A percentile compares a stretch with the other conserved stretches of the same genome.
Evolutionary conservation across 371 early-diverging fungal genomes (phyloP).

Genomic region (Syncephalis plumigaleata): DNA sequence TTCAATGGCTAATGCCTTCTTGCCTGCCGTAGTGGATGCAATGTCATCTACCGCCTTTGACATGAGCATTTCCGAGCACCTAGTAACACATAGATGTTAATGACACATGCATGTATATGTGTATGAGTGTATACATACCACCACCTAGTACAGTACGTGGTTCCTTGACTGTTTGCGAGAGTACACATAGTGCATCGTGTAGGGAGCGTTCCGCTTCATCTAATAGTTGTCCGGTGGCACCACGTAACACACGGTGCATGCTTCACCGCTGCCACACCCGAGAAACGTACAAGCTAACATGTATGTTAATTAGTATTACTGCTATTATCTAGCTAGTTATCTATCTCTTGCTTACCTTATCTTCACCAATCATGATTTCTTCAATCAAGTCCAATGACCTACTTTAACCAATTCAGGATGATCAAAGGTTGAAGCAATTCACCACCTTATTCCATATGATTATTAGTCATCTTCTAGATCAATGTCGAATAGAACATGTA

Average conservation of each 20-base stretch:
- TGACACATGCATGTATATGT: slow-evolving; percentile 4
- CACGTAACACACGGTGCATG: slow-evolving; percentile 98
- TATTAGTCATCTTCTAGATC: not conserved
- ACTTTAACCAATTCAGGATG: slow-evolving; percentile 88
- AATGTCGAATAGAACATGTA: too few species aligned
- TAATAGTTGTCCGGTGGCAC: slow-evolving; percentile 92
- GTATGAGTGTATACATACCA: slow-evolving; percentile 16
- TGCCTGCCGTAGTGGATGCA: slow-evolving; percentile 84
- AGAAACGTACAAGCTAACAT: slow-evolving; percentile 73
- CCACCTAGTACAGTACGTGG: slow-evolving; percentile 96
- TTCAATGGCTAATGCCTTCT: slow-evolving; percentile 94
- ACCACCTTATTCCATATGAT: slow-evolving; percentile 39
- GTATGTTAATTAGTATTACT: too few species aligned
- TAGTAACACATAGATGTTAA: not conserved
- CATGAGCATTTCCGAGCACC: slow-evolving; percentile 96
- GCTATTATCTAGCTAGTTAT: slow-evolving; percentile 3
- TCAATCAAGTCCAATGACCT: slow-evolving; percentile 94
- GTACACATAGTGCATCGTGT: slow-evolving; percentile 97
- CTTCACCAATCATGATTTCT: slow-evolving; percentile 95
- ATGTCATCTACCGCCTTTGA: slow-evolving; percentile 88
- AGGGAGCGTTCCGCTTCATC: slow-evolving; percentile 99
- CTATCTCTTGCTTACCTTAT: slow-evolving; percentile 30
- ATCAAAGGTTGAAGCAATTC: slow-evolving; percentile 99
- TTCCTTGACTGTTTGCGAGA: slow-evolving; percentile 90
- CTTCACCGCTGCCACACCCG: slow-evolving; percentile 93